These are phyloP conservation scores for Histomonas meleagridis DNA, from an alignment of 208 protist genomes.

Conservation along the genomic window DNA sequence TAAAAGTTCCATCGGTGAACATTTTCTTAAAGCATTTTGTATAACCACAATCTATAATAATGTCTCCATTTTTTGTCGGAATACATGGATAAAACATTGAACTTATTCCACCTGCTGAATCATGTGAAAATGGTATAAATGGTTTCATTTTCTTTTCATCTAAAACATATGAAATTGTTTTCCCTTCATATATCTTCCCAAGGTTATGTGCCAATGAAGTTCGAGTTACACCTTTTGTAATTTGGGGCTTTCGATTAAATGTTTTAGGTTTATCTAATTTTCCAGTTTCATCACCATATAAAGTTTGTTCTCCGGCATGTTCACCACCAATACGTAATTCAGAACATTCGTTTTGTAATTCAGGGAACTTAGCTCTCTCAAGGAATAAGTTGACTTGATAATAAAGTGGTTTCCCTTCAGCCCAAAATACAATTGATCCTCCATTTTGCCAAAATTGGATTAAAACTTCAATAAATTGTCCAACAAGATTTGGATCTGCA, in stretches of 20 bases:
- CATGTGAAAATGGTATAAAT: background rate
- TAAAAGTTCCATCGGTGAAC: background rate
- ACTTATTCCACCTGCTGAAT: background rate
- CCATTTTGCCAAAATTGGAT: background rate
- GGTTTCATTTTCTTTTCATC: background rate
- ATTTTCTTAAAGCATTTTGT: background rate
- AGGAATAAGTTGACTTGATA: background rate
- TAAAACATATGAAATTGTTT: background rate
- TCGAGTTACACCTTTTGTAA: background rate
- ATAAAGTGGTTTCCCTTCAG: background rate
- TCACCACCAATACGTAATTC: background rate
- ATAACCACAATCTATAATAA: constrained; percentile 8
- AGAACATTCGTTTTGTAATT: background rate
- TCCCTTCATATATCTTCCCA: background rate
- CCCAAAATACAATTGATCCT: background rate
- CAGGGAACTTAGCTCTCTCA: background rate
- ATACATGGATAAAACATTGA: background rate
- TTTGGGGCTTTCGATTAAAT: background rate
- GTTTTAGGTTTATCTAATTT: background rate
- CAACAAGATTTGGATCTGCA: background rate
- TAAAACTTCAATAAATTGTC: background rate
- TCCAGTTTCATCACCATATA: background rate
- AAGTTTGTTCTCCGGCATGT: background rate
- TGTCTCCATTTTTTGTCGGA: background rate
- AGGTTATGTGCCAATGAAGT: background rate